phyloP scores from a whole-genome alignment of 2,329 filamentous ascomycete species.

The Diaporthe batatas region DNA sequence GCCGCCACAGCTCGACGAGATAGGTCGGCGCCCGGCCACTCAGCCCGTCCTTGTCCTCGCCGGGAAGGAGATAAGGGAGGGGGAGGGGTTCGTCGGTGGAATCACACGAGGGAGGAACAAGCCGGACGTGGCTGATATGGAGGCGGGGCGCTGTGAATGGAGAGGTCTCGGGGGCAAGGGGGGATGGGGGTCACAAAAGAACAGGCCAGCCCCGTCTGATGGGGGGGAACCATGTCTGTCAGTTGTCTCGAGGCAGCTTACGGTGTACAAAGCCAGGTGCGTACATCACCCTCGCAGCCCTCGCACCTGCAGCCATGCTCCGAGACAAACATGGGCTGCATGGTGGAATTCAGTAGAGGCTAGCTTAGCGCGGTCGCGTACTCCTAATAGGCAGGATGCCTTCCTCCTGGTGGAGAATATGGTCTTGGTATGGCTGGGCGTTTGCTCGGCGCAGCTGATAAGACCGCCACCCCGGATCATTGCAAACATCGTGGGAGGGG shows the following conservation, averaged over 20 bases:
- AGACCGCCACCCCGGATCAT: slow-evolving; percentile 19
- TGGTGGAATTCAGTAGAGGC: neutral
- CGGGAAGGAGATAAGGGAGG: slow-evolving; percentile 32
- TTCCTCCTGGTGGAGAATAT: neutral
- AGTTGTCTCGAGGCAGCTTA: slow-evolving; percentile 8
- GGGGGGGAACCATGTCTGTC: slow-evolving; percentile 25
- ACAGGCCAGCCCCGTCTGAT: neutral
- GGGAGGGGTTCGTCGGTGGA: neutral
- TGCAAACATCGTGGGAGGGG: slow-evolving; percentile 22
- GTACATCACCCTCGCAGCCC: neutral
- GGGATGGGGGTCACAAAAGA: neutral
- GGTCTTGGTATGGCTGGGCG: slow-evolving; percentile 29
- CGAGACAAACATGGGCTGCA: neutral
- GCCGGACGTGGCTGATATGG: neutral
- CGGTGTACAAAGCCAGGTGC: too few species aligned
- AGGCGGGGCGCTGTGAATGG: slow-evolving; percentile 13
- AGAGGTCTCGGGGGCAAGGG: neutral
- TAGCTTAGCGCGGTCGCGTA: slow-evolving; percentile 2
- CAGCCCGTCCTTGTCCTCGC: slow-evolving; percentile 25
- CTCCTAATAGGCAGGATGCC: slow-evolving; percentile 11
- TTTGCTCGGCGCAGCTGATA: slow-evolving; percentile 33
- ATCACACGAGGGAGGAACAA: neutral
- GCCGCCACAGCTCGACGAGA: slow-evolving; percentile 20
- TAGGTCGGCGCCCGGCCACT: neutral
- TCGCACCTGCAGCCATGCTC: slow-evolving; percentile 6